Conservation (phyloP, 2,329 filamentous ascomycete genomes). For the Fusarium odoratissimum region DNA sequence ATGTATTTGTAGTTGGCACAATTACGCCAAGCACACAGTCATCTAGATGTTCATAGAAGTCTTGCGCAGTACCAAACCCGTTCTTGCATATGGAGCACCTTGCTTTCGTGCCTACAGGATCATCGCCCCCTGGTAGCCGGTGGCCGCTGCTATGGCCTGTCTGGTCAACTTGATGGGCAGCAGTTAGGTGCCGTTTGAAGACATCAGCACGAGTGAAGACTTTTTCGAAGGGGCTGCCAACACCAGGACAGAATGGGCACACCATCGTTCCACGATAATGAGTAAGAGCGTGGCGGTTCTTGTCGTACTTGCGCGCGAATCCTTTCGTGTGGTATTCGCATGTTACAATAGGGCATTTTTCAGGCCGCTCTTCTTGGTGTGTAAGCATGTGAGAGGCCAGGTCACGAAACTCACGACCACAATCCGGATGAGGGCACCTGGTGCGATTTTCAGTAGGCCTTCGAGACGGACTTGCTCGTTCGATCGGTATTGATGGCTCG, state of each 20-base stretch:
- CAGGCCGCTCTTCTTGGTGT: conserved; percentile 90
- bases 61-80: conserved; percentile 84
- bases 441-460: conserved; percentile 56
- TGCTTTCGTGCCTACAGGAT: conserved; percentile 66
- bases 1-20: conserved; percentile 53
- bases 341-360: conserved; percentile 93
- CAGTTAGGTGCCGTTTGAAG: conserved; percentile 94
- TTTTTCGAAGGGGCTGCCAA: conserved; percentile 89
- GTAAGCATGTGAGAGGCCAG: conserved; percentile 93
- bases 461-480: conserved; percentile 47
- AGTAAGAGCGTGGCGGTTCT: conserved; percentile 94
- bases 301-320: conserved; percentile 97
- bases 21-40: conserved; percentile 71
- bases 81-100: conserved; percentile 92
- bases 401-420: conserved; percentile 71
- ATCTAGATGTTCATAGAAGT: conserved; percentile 96
- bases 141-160: conserved; percentile 86
- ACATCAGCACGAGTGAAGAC: conserved; percentile 97
- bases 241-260: conserved; percentile 93
- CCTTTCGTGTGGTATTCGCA: conserved; percentile 96
- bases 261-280: conserved; percentile 99
- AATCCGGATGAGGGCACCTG: conserved; percentile 67
- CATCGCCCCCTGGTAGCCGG: conserved; percentile 43
- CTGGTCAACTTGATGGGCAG: conserved; percentile 94
- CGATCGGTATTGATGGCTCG: conserved; percentile 43